A percentile compares a stretch with the other conserved stretches of the same genome.
Conservation (phyloP, 805 yeast genomes). For the Starmerella geochares region DNA sequence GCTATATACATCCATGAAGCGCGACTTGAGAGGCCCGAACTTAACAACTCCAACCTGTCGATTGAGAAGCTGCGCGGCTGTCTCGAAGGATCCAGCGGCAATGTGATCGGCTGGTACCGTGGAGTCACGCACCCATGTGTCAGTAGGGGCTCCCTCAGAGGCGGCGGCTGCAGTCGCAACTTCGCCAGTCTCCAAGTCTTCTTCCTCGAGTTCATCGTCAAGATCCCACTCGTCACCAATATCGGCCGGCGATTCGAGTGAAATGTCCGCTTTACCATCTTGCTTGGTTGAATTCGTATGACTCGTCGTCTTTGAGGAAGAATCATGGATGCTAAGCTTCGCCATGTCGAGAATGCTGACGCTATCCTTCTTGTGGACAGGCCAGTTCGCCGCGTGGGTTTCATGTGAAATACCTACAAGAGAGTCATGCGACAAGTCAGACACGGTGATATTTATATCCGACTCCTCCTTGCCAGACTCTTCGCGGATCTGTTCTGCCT, state of each 20-base stretch:
- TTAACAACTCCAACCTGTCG: constrained; percentile 79
- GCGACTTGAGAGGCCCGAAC: constrained; percentile 74
- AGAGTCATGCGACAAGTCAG: constrained; percentile 18
- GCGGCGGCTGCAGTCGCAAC: constrained; percentile 33
- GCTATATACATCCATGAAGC: constrained; percentile 77
- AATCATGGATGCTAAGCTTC: constrained; percentile 12
- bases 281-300: constrained; percentile 22
- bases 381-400: constrained; percentile 57
- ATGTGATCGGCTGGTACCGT: constrained; percentile 83
- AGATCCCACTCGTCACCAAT: constrained; percentile 49
- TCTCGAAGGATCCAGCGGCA: constrained; percentile 93
- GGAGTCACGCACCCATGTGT: constrained; percentile 82
- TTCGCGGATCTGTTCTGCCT: constrained; percentile 61
- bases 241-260: constrained; percentile 23
- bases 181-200: constrained; percentile 32
- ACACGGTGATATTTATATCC: constrained; percentile 51
- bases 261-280: constrained; percentile 19
- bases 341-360: constrained; percentile 27
- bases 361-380: constrained; percentile 45
- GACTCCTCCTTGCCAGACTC: constrained; percentile 57
- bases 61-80: constrained; percentile 84
- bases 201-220: constrained; percentile 54
- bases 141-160: constrained; percentile 41
- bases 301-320: constrained; percentile 11
- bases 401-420: constrained; percentile 42